Percentiles rank a stretch among this genome's conserved stretches.
Evolutionary conservation across 805 yeast species (phyloP).

Genomic region (Cyberlindnera americana): DNA sequence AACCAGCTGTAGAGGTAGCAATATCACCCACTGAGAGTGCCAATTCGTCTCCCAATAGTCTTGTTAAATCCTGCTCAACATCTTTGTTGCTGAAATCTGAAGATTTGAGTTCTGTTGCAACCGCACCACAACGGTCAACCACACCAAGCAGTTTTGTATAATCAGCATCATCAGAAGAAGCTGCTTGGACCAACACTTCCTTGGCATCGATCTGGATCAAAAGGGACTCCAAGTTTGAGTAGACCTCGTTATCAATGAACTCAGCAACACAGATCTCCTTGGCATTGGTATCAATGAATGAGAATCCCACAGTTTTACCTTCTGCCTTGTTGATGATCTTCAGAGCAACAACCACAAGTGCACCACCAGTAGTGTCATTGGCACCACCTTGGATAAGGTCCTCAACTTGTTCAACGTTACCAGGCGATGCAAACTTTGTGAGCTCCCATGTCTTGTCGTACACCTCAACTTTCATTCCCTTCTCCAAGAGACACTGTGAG

Average conservation of each 20-base stretch:
- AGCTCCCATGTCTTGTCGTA: conserved; percentile 65
- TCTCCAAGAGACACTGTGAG: conserved; percentile 62
- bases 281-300: conserved; percentile 72
- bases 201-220: conserved; percentile 86
- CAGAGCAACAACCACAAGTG: conserved; percentile 49
- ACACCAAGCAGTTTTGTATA: conserved; percentile 63
- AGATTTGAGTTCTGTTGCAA: conserved; percentile 56
- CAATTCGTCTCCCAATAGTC: conserved; percentile 58
- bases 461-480: conserved; percentile 75
- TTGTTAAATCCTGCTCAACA: conserved; percentile 72
- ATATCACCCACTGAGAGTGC: conserved; percentile 54
- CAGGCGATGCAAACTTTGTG: conserved; percentile 75
- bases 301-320: conserved; percentile 62
- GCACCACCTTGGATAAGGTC: conserved; percentile 45
- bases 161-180: conserved; percentile 45
- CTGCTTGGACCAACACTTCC: conserved; percentile 64
- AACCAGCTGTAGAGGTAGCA: conserved; percentile 46
- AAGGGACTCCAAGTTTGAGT: conserved; percentile 80
- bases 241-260: conserved; percentile 83
- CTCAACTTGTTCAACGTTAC: conserved; percentile 77
- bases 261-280: conserved; percentile 69
- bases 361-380: conserved; percentile 36
- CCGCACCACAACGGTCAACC: conserved; percentile 74
- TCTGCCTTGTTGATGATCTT: conserved; percentile 33
- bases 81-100: conserved; percentile 61